A percentile compares a stretch with the other conserved stretches of the same genome.
phyloP scores from a whole-genome alignment of 179 eudicot genomes.

The Silene noctiflora region DNA sequence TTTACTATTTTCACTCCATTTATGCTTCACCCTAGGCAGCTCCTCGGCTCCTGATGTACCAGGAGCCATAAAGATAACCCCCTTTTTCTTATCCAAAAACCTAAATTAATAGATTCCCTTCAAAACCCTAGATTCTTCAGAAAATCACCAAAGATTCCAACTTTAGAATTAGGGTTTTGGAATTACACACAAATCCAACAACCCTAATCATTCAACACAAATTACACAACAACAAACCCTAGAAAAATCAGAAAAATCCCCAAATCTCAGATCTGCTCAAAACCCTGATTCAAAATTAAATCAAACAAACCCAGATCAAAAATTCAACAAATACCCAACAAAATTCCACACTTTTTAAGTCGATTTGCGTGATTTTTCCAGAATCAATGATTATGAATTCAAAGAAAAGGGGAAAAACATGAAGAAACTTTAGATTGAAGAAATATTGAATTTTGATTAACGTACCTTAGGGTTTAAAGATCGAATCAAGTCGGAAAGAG shows the following conservation, averaged over 20 bases:
- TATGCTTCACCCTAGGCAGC: slow-evolving; percentile 30
- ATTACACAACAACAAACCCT: background rate
- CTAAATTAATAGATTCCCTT: slow-evolving; percentile 17
- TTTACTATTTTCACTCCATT: slow-evolving; percentile 48
- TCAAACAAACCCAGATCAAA: background rate
- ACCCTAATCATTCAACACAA: slow-evolving; percentile 8
- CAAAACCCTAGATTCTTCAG: slow-evolving; percentile 31
- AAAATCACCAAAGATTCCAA: background rate
- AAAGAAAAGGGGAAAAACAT: background rate
- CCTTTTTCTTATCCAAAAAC: slow-evolving; percentile 22
- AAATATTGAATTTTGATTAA: slow-evolving; percentile 9
- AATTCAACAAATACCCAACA: background rate
- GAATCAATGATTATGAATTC: slow-evolving; percentile 8
- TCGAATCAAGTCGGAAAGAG: background rate
- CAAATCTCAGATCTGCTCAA: slow-evolving; percentile 21
- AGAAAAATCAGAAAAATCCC: background rate
- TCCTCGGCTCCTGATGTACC: slow-evolving; percentile 46
- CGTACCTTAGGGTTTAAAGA: slow-evolving; percentile 27
- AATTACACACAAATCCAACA: slow-evolving; percentile 14
- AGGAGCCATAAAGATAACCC: slow-evolving; percentile 60
- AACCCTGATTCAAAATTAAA: slow-evolving; percentile 5
- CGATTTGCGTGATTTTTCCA: background rate
- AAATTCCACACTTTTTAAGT: slow-evolving; percentile 3
- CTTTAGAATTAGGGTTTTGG: slow-evolving; percentile 34
- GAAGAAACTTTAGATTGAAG: slow-evolving; percentile 5